Evolutionary conservation across 2,329 filamentous ascomycete genomes (phyloP).

Genomic region (Phialocephala subalpina): DNA sequence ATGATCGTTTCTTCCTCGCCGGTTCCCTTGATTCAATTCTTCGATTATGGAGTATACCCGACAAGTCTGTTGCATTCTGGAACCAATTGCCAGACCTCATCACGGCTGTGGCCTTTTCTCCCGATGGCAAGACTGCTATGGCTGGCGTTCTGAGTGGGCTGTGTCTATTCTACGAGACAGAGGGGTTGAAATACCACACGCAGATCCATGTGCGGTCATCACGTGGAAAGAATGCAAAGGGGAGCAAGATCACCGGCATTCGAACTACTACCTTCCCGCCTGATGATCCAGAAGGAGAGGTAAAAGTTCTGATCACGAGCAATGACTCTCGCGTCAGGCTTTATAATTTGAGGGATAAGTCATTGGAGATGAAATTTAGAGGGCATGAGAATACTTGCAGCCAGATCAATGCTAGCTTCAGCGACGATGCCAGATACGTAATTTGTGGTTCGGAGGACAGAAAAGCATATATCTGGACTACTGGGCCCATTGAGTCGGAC

Average conservation of each 20-base stretch:
- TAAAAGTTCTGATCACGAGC: conserved; percentile 89
- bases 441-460: conserved; percentile 94
- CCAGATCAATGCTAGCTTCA: conserved; percentile 90
- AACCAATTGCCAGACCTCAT: conserved; percentile 84
- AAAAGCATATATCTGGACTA: conserved; percentile 89
- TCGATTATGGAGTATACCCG: conserved; percentile 94
- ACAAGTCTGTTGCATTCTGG: conserved; percentile 89
- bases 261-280: conserved; percentile 72
- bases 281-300: conserved; percentile 62
- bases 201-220: conserved; percentile 95
- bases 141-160: conserved; percentile 87
- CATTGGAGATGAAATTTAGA: conserved; percentile 86
- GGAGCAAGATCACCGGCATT: conserved; percentile 97
- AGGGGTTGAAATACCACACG: conserved; percentile 82
- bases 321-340: conserved; percentile 93
- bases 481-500: conserved; percentile 59
- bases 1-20: conserved; percentile 96
- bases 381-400: conserved; percentile 90
- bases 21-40: conserved; percentile 90
- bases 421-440: conserved; percentile 84
- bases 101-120: conserved; percentile 92
- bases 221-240: conserved; percentile 91
- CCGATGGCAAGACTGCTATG: conserved; percentile 89
- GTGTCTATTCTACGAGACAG: conserved; percentile 91
- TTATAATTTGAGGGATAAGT: conserved; percentile 87